phyloP scores from a whole-genome alignment of 2,329 filamentous ascomycete species.

The Tolypocladium inflatum region DNA sequence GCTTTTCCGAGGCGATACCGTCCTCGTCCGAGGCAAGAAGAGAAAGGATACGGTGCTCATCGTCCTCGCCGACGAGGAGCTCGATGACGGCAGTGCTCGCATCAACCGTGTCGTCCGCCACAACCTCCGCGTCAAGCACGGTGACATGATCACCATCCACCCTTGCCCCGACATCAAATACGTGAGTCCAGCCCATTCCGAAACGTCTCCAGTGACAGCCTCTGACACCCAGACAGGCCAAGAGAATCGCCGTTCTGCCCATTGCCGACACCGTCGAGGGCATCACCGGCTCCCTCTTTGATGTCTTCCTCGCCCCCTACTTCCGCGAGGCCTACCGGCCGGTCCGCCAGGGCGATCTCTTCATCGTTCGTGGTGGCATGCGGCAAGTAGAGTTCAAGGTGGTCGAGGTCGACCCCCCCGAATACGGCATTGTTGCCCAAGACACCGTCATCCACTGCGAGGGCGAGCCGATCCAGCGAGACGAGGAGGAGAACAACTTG shows the following conservation, averaged over 20 bases:
- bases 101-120: constrained; percentile 98
- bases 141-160: constrained; percentile 94
- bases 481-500: constrained; percentile 97
- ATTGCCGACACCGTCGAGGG: constrained; percentile 98
- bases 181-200: constrained; percentile 45
- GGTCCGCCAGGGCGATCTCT: constrained; percentile 92
- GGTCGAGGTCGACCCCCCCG: constrained; percentile 94
- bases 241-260: constrained; percentile 95
- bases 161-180: constrained; percentile 99
- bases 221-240: constrained; percentile 54
- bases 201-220: background rate
- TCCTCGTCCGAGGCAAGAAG: constrained; percentile 98
- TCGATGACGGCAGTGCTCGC: constrained; percentile 92
- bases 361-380: constrained; percentile 97
- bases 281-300: constrained; percentile 93
- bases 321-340: constrained; percentile 99
- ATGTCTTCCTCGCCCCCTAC: constrained; percentile 98
- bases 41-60: constrained; percentile 98
- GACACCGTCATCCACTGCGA: constrained; percentile 99
- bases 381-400: constrained; percentile 99
- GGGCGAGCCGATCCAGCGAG: constrained; percentile 76
- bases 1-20: constrained; percentile 97
- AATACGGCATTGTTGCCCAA: constrained; percentile 97
- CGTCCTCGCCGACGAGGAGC: constrained; percentile 92
- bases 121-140: constrained; percentile 97